Base-by-base conservation (phyloP, 345 rosid genomes). In the Raphanus sativus region DNA sequence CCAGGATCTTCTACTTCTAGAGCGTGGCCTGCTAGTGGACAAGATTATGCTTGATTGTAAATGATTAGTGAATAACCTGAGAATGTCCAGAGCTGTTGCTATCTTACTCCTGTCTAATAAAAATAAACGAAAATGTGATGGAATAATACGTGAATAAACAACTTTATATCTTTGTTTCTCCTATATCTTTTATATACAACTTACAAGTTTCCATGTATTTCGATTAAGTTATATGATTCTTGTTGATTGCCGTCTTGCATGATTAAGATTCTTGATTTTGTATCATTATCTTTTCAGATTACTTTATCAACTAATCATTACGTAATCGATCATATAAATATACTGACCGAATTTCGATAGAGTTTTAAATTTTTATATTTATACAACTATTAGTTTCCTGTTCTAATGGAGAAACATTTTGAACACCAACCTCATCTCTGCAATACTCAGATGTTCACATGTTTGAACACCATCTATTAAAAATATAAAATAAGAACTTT, bases 271-370 rank as follows among this genome's bases (percentile, higher is more conserved):
- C 21, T 7, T 45, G 26, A 36, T n/a, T 69, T 8, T 54, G 16
- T 30, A 17, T 32, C 50, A 55, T 69, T 65, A 74, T 6, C 32
- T 65, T 55, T 28, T 10, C 1, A 3, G 32, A 64, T 54, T 24
- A 24, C 24, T 64, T 62, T 16, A n/a, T 45, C 13, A 45, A 16
- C 59, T 52, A 52, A 52, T 52, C 59, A 52, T 52, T 50, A 50
- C 55, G 55, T 50, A 50, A 24, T 33, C 42, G 4, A 50, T 50
- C 55, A 24, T 68, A 50, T 33, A 69, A 33, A 2, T 50, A 62
- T 69, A n/a, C 40, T 62, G 63, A 40, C 69, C 64, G 69, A 69
- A 48, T 68, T 52, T 16, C n/a, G 29, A 48, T 68, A 50, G 29
- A 62, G 55, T 62, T 76, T 76, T 5, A n/a, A 69, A 11, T 15